Conservation (phyloP, 2,329 filamentous ascomycete species). For the Diaporthe caulivora region DNA sequence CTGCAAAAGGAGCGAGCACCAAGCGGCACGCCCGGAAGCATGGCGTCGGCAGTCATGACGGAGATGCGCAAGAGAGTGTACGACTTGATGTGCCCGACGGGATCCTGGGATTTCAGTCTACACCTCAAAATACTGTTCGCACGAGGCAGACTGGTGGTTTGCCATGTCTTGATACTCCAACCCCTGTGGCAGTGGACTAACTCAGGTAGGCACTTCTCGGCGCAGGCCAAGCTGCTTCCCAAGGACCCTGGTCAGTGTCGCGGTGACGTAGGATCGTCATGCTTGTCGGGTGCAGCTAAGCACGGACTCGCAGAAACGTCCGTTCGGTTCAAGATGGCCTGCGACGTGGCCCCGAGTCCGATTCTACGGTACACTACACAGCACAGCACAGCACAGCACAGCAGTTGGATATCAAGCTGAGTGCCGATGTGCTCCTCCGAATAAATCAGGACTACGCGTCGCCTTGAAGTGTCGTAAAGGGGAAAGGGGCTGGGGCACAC, state of each 20-base stretch:
- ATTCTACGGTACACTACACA: neutral
- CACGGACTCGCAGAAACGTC: constrained; percentile 13
- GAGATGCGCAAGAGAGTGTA: neutral
- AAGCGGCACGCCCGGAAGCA: constrained; percentile 46
- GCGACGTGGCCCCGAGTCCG: neutral
- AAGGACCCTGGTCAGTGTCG: neutral
- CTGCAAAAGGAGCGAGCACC: constrained; percentile 60
- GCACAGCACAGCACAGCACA: neutral
- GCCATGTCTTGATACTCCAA: neutral
- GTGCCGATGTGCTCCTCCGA: constrained; percentile 3
- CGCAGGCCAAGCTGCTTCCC: neutral
- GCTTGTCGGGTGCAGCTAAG: neutral
- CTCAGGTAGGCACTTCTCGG: neutral
- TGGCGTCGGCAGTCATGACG: neutral
- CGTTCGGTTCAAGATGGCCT: neutral
- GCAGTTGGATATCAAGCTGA: neutral
- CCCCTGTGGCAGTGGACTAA: neutral
- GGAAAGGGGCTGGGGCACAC: neutral
- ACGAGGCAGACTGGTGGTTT: neutral
- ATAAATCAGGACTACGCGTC: neutral
- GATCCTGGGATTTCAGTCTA: too few relatives aligned
- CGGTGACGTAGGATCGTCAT: constrained; percentile 20
- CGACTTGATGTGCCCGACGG: neutral
- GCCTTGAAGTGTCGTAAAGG: neutral
- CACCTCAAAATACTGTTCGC: neutral